These are phyloP conservation scores for Ophiosphaerella narmari DNA, from an alignment of 2,329 filamentous ascomycete species.

Conservation along the genomic window DNA sequence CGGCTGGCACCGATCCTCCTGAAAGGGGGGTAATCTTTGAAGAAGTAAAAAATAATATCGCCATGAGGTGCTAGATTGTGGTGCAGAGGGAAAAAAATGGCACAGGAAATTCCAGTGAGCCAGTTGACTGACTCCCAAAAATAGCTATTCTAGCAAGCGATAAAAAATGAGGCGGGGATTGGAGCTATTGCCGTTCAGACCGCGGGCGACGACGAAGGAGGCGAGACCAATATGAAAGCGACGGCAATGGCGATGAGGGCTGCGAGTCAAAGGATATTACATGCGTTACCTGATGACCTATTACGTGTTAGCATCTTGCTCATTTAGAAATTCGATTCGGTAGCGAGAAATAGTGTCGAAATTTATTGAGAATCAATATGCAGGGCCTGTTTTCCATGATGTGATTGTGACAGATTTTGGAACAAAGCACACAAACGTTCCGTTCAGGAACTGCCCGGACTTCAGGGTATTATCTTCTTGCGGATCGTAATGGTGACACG, in stretches of 20 bases:
- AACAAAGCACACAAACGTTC: conserved; percentile 4
- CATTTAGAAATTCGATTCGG: background rate
- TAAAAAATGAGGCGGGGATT: too few relatives aligned
- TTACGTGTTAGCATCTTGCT: conserved; percentile 9
- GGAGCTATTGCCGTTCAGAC: background rate
- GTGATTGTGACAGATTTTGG: conserved; percentile 1
- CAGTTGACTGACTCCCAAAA: too few relatives aligned
- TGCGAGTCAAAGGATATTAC: conserved; percentile 43
- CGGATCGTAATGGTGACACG: conserved; percentile 3
- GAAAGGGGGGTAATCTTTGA: conserved; percentile 37
- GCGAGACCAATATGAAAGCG: conserved; percentile 18
- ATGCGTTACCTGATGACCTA: conserved; percentile 39
- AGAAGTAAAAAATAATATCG: conserved; percentile 25
- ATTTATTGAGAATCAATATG: conserved; percentile 4
- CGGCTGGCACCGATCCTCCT: conserved; percentile 39
- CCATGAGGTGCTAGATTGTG: conserved; percentile 6
- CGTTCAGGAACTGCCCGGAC: background rate
- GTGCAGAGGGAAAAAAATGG: background rate
- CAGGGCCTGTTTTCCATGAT: conserved; percentile 4
- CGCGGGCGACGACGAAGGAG: background rate
- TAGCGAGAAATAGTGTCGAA: conserved; percentile 1
- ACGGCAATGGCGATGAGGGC: conserved; percentile 28
- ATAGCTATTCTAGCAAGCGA: background rate
- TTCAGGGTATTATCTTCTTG: conserved; percentile 1
- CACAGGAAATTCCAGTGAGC: too few relatives aligned